These are phyloP conservation scores for Plantago ovata DNA, from an alignment of 257 asterid species.

Conservation along the genomic window DNA sequence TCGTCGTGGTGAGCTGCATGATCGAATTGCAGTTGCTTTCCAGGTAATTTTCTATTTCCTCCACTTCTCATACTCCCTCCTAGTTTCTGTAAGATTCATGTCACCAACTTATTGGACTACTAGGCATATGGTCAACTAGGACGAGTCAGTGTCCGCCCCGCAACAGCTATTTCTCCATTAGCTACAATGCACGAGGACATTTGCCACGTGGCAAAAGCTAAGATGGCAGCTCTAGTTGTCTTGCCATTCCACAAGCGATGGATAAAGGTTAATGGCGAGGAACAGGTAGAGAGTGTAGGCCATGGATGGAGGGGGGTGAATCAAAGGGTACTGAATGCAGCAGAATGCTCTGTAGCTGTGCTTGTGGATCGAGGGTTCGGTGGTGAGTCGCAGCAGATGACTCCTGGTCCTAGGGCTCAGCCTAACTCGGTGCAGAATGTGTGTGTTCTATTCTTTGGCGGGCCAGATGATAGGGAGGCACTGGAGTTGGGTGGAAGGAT, in stretches of 20 bases:
- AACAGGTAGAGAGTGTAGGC: constrained; percentile 26
- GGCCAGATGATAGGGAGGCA: constrained; percentile 47
- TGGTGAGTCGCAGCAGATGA: constrained; percentile 5
- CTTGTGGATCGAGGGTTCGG: constrained; percentile 42
- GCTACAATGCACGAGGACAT: constrained; percentile 45
- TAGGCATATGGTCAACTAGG: constrained; percentile 27
- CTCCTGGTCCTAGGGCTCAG: neutral
- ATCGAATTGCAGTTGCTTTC: constrained; percentile 31
- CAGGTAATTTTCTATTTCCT: constrained; percentile 10
- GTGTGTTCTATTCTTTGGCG: constrained; percentile 50
- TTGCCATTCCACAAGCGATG: constrained; percentile 41
- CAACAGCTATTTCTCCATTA: constrained; percentile 31
- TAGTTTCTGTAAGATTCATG: neutral
- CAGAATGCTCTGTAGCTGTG: constrained; percentile 38
- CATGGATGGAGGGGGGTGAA: constrained; percentile 37
- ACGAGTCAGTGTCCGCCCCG: constrained; percentile 24
- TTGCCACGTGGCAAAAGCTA: constrained; percentile 39
- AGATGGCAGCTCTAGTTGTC: constrained; percentile 28
- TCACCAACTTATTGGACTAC: neutral
- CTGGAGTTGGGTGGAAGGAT: constrained; percentile 43
- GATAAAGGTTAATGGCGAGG: constrained; percentile 22
- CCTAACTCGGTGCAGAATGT: constrained; percentile 26
- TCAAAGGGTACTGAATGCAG: constrained; percentile 30
- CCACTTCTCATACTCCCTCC: neutral
- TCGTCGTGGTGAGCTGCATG: constrained; percentile 19